A percentile compares a stretch with the other conserved stretches of the same genome.
phyloP scores from a whole-genome alignment of 2,329 filamentous ascomycete genomes.

The Nemania sp. region DNA sequence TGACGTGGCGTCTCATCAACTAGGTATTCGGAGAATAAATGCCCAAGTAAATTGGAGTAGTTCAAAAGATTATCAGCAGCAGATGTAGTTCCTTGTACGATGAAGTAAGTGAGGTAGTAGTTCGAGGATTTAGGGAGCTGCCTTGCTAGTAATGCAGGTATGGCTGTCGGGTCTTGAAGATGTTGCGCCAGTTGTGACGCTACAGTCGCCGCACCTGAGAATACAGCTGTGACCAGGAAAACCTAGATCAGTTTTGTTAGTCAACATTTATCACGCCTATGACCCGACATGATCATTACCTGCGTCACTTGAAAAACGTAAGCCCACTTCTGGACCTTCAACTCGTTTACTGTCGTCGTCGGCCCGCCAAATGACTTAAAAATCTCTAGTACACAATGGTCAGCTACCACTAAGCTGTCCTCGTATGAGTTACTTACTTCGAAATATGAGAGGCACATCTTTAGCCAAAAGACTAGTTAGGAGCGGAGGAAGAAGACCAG shows the following conservation, averaged over 20 bases:
- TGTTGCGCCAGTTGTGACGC: constrained; percentile 44
- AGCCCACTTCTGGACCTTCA: constrained; percentile 83
- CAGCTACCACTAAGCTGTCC: background rate
- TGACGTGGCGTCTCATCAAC: constrained; percentile 78
- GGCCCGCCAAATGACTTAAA: constrained; percentile 78
- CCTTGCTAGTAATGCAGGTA: constrained; percentile 66
- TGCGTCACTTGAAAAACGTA: constrained; percentile 82
- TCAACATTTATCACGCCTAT: background rate
- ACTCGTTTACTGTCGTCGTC: constrained; percentile 77
- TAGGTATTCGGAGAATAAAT: constrained; percentile 71
- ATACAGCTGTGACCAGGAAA: constrained; percentile 83
- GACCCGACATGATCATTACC: constrained; percentile 4
- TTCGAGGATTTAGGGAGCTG: constrained; percentile 78
- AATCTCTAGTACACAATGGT: constrained; percentile 60
- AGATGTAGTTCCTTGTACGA: constrained; percentile 78
- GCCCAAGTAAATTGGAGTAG: constrained; percentile 69
- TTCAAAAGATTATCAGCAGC: constrained; percentile 75
- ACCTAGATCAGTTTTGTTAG: constrained; percentile 66
- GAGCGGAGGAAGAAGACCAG: constrained; percentile 84
- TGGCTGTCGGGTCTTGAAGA: constrained; percentile 46
- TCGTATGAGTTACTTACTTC: constrained; percentile 63
- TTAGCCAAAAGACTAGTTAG: constrained; percentile 85
- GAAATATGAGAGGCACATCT: constrained; percentile 80
- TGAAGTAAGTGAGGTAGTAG: constrained; percentile 83
- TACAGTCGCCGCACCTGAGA: constrained; percentile 66